Evolutionary conservation across 768 basidiomycete species (phyloP), one percentile per base, ranked within the genome.

Genomic region (Agaricus sinodeliciosus): DNA sequence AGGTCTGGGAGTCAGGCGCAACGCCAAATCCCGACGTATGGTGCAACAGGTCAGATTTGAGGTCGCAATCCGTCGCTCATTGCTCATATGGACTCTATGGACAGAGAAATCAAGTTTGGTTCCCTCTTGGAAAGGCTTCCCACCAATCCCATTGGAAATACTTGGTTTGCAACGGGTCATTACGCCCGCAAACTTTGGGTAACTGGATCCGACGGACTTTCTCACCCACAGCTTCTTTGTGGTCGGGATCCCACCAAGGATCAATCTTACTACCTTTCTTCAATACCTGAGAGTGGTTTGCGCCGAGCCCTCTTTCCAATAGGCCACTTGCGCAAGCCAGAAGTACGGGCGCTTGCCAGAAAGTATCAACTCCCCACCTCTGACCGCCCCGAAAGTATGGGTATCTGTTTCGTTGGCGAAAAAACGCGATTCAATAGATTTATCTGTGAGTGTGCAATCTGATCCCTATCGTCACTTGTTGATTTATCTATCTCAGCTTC

Each of bases 11-110:
- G 61, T 57, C 66, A 3, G 94, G 94, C 0, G 65, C 75, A 9
- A 95, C 91, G 1, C 94, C 94, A 0, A 97, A 96, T 67, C 93
- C 94, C 0, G 94, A 97, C 62, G 83, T 97, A 1, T 83, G 81
- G 77, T 97, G 94, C 63, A 98, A 98, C 69, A 81, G 71, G 91
- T 89, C 46, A 48, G 69, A 55, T 53, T 28, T 26, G 22, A 44
- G 13, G 18, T 35, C 4, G 8, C n/a, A 45, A 16, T 13, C 16
- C 31, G 15, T 31, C 12, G 16, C 37, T 39, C 1, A 16, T 43
- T 11, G 5, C 1, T 16, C 8, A n/a, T 9, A 16, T 16, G 3
- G 26, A 7, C 44, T 49, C 40, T 47, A 43, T 22, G 47, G 41
- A 2, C n/a, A 94, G 90, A 63, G 88, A 93, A 65, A 87, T 95